Percentiles rank a stretch among this genome's conserved stretches.
Conservation (phyloP, 345 rosid genomes). For the Luvunga scandens region DNA sequence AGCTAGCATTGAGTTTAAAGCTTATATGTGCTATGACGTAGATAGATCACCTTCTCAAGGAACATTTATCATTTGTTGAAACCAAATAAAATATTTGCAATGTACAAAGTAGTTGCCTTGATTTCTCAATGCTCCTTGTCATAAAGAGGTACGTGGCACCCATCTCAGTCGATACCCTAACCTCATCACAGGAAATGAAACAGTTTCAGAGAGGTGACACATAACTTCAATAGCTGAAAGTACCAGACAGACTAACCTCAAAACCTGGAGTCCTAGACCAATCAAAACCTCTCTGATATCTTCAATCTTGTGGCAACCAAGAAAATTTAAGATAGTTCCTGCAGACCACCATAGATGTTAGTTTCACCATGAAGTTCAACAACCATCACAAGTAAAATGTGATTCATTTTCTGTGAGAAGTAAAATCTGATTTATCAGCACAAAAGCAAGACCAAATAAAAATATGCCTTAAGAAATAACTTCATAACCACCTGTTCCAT, state of each 20-base stretch:
- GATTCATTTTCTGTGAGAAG: too few species aligned
- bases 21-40: slow-evolving; percentile 11
- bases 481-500: slow-evolving; percentile 59
- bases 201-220: slow-evolving; percentile 20
- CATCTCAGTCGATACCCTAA: slow-evolving; percentile 54
- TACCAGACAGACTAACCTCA: slow-evolving; percentile 60
- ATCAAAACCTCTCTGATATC: slow-evolving; percentile 69
- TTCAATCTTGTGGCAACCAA: slow-evolving; percentile 58
- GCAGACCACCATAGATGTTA: slow-evolving; percentile 28
- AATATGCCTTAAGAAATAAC: slow-evolving; percentile 18
- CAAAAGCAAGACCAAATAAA: slow-evolving; percentile 15
- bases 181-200: slow-evolving; percentile 9
- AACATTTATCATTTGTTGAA: slow-evolving; percentile 31
- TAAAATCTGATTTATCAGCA: slow-evolving; percentile 7
- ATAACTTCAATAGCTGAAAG: slow-evolving; percentile 8
- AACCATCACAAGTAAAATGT: slow-evolving; percentile 8
- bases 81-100: slow-evolving; percentile 46
- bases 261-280: slow-evolving; percentile 83
- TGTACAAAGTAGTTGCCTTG: slow-evolving; percentile 54
- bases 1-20: slow-evolving; percentile 6
- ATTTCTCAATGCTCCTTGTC: slow-evolving; percentile 63
- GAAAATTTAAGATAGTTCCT: slow-evolving; percentile 63
- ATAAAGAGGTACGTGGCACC: slow-evolving; percentile 60
- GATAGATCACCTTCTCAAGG: slow-evolving; percentile 62
- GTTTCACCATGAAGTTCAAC: slow-evolving; percentile 25